Base-by-base conservation (phyloP, 345 rosid genomes). In the Aurinia saxatilis region DNA sequence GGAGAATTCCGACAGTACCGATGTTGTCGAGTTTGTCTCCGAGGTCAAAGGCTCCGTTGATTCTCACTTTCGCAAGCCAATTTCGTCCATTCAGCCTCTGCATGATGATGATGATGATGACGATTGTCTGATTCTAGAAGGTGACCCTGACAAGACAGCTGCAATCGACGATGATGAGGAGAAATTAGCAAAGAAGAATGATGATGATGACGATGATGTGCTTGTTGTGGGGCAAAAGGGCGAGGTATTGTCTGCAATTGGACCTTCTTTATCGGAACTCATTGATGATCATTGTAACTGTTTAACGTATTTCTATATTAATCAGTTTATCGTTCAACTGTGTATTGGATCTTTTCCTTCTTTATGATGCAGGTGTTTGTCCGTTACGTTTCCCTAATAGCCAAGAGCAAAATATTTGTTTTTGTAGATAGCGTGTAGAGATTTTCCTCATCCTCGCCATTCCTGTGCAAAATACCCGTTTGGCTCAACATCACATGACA, bases 341-440 rank as follows among this genome's bases (percentile, higher is more conserved):
- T 58, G 42, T 25, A 25, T 27, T 36, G 48, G 17, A 14, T 42
- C 25, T 21, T 21, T 21, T n/a, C 27, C 11, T 19, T 42, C 7
- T 49, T 41, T 17, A 52, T 46, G 56, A 21, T 27, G 31, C 35
- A 69, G 41, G 61, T 62, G 47, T 47, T 49, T 62, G 19, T 53
- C 5, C 33, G 10, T 29, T 62, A 17, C 2, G 48, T 50, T 53
- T 57, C 39, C 18, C 64, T 46, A 63, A 46, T 31, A 14, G 33
- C 18, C 18, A 13, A 52, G 7, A 17, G 17, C 33, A 17, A 9
- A n/a, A 23, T 6, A 1, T 46, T 57, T 56, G 35, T 25, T 39
- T 50, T 53, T 79, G 77, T 79, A 91, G 96, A 64, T 91, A 77
- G 96, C 96, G 5, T 91, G 96, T 74, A 76, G 98, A 74, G 98